Evolutionary conservation across 2,329 filamentous ascomycete genomes (phyloP), one percentile per base, ranked within the genome.

Genomic region (Sordariomycetes sp.): DNA sequence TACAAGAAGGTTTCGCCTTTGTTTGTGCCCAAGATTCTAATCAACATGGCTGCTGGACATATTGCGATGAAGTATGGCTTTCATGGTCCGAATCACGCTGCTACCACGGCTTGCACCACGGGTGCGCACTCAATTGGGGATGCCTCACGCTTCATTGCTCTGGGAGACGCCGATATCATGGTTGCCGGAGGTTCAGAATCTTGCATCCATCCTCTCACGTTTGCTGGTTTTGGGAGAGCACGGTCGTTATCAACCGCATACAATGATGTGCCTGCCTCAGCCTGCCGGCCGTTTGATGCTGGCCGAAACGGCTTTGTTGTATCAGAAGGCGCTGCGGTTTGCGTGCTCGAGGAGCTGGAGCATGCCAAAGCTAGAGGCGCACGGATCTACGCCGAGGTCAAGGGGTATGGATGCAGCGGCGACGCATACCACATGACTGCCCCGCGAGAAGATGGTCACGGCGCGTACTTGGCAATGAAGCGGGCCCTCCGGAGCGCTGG

Each of bases 401-500:
- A 67, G 49, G 92, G 92, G 3, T 96, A 96, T 49, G 92, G 90
- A 16, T 80, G 85, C 42, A 94, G 86, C 32, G 86, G 83, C 18
- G 92, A 98, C 57, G 88, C 92, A 3, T 63, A 93, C 55, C 92
- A 96, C 55, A 87, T 96, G 69, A 98, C 92, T 9, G 86, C 90
- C 2, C 92, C 92, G 0, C 76, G 79, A 14, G 78, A 81, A 46
- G 81, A 93, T 49, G 92, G 92, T 1, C 70, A 75, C 32, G 92
- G 92, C 0, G 88, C 92, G 0, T 73, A 78, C 20, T 64, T 84
- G 30, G 83, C 90, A 4, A 98, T 98, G 92, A 82, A 73, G 53
- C 76, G 76, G 43, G 88, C 90, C 1, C 59, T 98, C 39, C 77
- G 70, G 46, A 75, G 84, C 49, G 86, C 87, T 0, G 59, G 68